Base-by-base conservation (phyloP, 257 asterid species). In the Lavandula angustifolia region DNA sequence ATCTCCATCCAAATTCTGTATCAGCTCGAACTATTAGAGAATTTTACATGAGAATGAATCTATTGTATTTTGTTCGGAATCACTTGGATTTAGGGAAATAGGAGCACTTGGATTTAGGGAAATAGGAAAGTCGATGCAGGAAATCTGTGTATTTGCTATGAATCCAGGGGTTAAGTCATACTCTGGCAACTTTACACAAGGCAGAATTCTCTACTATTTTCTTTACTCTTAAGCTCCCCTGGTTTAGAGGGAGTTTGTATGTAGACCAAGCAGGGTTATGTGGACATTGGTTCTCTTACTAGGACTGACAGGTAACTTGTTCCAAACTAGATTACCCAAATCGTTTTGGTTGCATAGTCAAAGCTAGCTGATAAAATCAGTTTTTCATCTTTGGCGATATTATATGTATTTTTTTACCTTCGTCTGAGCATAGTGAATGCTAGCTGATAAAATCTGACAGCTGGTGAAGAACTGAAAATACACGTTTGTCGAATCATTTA, bases 391-490 rank as follows among this genome's bases (percentile, higher is more conserved):
- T 1, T 13, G 32, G 35, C 10, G 68, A 49, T 48, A 51, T 9
- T 3, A 22, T 51, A 10, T 41, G 60, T 38, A 3, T 8, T 9
- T 51, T 35, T 62, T 64, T 34, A 43, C 66, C 41, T 37, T 63
- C 33, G 33, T 44, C 54, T 41, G 27, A 48, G 37, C 63, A 38
- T 57, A 55, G 47, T 46, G 10, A 14, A 57, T 18, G 7, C 29
- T 29, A 53, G 8, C 14, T 9, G 34, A 57, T 35, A 59, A 8
- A 66, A 59, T 44, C 22, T 50, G 65, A 52, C 18, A 44, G 67
- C 65, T 12, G 66, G 47, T 47, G 63, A 46, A 47, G 22, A 37
- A 63, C 72, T 68, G 37, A 17, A 41, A 35, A 29, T 9, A 37
- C 12, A 4, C 12, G 65, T 47, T 16, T 34, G 40, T 62, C 6